Conservation (phyloP, 2,329 filamentous ascomycete genomes). For the Trichoderma koningii region DNA sequence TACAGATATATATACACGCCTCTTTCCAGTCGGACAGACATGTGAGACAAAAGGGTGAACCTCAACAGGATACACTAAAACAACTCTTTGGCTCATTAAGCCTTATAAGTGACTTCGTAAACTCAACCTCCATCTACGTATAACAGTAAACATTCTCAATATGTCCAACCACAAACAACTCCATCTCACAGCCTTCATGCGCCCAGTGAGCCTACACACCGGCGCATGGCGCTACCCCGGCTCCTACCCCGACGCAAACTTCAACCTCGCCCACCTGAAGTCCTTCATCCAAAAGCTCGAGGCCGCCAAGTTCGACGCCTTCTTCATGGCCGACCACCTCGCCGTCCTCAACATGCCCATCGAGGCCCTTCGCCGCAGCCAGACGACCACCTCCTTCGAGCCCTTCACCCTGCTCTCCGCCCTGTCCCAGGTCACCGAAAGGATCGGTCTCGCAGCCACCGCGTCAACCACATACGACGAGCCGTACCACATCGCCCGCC, state of each 20-base stretch:
- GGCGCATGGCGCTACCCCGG: conserved; percentile 60
- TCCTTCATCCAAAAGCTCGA: conserved; percentile 57
- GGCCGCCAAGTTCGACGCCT: conserved; percentile 57
- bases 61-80: too few species aligned
- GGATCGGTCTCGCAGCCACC: conserved; percentile 56
- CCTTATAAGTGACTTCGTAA: too few species aligned
- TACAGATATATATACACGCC: neutral
- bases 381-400: conserved; percentile 61
- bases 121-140: too few species aligned
- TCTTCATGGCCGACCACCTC: conserved; percentile 59
- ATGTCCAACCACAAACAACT: conserved; percentile 41
- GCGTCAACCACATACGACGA: conserved; percentile 58
- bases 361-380: conserved; percentile 58
- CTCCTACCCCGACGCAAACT: conserved; percentile 58
- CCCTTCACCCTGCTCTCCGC: conserved; percentile 56
- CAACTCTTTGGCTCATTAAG: too few species aligned
- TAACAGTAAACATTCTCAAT: neutral
- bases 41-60: too few species aligned
- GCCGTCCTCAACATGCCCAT: conserved; percentile 59
- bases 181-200: conserved; percentile 62
- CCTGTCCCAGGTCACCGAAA: conserved; percentile 50
- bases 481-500: conserved; percentile 56
- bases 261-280: conserved; percentile 56
- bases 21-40: too few species aligned
- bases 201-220: conserved; percentile 57